Evolutionary conservation across 192 early-diverging fungal species (phyloP).

Genomic region (Entomortierella parvispora): DNA sequence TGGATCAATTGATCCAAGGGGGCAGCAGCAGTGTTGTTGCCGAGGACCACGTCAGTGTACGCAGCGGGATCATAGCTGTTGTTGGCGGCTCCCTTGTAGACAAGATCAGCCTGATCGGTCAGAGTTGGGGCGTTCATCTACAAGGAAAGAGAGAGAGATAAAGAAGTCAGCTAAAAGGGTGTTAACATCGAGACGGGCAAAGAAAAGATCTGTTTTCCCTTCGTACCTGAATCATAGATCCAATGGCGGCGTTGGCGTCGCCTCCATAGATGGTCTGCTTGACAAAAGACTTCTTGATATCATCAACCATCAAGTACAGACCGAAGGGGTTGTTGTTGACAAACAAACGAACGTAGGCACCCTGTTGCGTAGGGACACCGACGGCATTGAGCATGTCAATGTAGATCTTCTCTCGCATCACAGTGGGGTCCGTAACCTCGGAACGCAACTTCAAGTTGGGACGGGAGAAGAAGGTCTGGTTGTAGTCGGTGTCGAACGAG

Average conservation of each 20-base stretch:
- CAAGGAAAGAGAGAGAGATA: not conserved
- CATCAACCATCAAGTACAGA: conserved; percentile 56
- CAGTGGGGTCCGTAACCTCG: conserved; percentile 45
- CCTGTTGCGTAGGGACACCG: conserved; percentile 42
- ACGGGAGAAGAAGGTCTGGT: conserved; percentile 46
- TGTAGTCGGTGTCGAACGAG: conserved; percentile 40
- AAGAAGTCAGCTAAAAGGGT: not conserved
- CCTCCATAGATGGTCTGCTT: conserved; percentile 49
- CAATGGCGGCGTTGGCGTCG: not conserved
- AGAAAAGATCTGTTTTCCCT: not conserved
- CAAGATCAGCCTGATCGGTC: conserved; percentile 26
- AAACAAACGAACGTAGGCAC: conserved; percentile 38
- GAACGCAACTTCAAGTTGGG: conserved; percentile 52
- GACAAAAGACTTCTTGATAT: conserved; percentile 54
- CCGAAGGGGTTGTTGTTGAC: conserved; percentile 53
- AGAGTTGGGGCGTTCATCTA: conserved; percentile 44
- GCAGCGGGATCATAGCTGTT: conserved; percentile 28
- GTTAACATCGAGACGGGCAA: not conserved
- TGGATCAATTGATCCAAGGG: conserved; percentile 34
- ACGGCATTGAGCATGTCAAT: conserved; percentile 51
- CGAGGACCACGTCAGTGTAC: conserved; percentile 30
- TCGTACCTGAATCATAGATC: conserved; percentile 37
- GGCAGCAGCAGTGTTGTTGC: conserved; percentile 9
- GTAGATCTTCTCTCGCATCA: conserved; percentile 52
- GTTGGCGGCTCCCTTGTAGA: conserved; percentile 26